Evolutionary conservation across 1,284 basidiomycete species (phyloP).

Genomic region (Ceratobasidium sp.): DNA sequence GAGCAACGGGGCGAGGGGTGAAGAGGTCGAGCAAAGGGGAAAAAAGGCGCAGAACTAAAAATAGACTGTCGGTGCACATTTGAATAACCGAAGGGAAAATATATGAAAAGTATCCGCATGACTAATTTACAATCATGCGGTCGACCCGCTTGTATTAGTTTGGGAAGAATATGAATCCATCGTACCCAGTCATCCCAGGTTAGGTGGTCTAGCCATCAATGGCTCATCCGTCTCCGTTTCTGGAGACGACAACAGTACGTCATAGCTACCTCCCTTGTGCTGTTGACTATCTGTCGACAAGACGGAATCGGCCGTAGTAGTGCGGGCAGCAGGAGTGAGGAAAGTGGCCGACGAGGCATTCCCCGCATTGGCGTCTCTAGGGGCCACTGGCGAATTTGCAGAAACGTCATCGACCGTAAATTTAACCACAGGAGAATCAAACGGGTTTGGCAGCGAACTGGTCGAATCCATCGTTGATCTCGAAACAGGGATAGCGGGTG

Average conservation of each 20-base stretch:
- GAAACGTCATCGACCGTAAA: slow-evolving; percentile 13
- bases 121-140: not conserved
- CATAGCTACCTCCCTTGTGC: slow-evolving; percentile 18
- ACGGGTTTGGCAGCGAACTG: slow-evolving; percentile 11
- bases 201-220: slow-evolving; percentile 26
- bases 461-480: slow-evolving; percentile 1
- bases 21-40: not conserved
- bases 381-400: slow-evolving; percentile 1
- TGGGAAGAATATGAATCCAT: slow-evolving; percentile 9
- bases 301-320: slow-evolving; percentile 4
- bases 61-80: not conserved
- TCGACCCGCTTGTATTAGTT: not conserved
- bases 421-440: not conserved
- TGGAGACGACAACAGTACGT: slow-evolving; percentile 19
- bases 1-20: not conserved
- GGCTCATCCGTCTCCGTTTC: slow-evolving; percentile 36
- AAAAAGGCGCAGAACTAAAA: slow-evolving; percentile 4
- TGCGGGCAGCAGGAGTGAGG: slow-evolving; percentile 20
- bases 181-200: slow-evolving; percentile 27
- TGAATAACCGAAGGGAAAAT: not conserved
- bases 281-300: slow-evolving; percentile 16
- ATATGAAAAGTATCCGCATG: not conserved
- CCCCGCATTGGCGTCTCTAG: not conserved
- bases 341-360: slow-evolving; percentile 12
- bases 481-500: not conserved